Evolutionary conservation across 2,329 filamentous ascomycete genomes (phyloP).

Genomic region (Cladosporium oxysporum): DNA sequence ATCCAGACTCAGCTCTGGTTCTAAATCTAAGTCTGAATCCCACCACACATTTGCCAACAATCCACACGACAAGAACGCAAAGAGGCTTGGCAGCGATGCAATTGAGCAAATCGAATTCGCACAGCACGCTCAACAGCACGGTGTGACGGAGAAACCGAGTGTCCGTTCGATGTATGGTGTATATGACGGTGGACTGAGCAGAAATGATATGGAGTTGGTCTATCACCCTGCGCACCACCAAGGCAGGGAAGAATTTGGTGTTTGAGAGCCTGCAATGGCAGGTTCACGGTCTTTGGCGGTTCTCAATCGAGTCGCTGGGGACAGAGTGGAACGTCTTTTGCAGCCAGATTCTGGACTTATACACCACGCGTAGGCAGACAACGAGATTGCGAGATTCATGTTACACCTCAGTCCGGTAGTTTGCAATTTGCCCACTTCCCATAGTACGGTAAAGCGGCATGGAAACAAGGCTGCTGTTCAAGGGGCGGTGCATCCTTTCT

Average conservation of each 20-base stretch:
- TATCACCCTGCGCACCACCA: neutral
- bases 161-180: neutral
- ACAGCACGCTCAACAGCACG: neutral
- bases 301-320: too few relatives aligned
- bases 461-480: too few relatives aligned
- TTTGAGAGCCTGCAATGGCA: neutral
- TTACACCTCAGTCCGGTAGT: too few relatives aligned
- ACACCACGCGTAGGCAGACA: too few relatives aligned
- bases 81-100: neutral
- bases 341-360: too few relatives aligned
- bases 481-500: too few relatives aligned
- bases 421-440: too few relatives aligned
- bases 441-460: too few relatives aligned
- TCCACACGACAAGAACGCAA: neutral
- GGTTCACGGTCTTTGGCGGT: too few relatives aligned
- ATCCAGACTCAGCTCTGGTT: neutral
- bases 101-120: conserved; percentile 1
- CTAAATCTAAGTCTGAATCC: neutral
- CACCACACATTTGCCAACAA: too few relatives aligned
- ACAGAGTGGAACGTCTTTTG: too few relatives aligned
- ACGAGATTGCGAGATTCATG: too few relatives aligned
- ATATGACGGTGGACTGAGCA: neutral
- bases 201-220: neutral
- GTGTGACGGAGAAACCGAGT: neutral
- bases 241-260: neutral